Percentiles rank a stretch among this genome's conserved stretches.
Evolutionary conservation across 2,329 filamentous ascomycete species (phyloP).

Genomic region (Davidsoniella australis): DNA sequence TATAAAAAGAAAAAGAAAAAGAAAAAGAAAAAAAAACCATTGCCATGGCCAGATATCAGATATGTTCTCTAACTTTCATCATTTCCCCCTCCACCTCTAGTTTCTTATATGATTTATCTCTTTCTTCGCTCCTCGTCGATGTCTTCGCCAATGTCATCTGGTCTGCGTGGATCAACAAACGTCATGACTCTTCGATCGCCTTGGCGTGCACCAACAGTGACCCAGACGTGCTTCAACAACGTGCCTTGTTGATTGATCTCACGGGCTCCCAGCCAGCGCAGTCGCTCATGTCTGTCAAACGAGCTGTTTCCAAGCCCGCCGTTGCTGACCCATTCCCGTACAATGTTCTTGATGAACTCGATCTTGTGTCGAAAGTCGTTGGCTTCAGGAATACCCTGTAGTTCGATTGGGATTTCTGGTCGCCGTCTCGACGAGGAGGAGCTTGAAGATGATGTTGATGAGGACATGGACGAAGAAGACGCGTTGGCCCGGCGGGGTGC

Average conservation of each 20-base stretch:
- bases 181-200: slow-evolving; percentile 40
- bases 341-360: slow-evolving; percentile 49
- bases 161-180: slow-evolving; percentile 36
- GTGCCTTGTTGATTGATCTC: slow-evolving; percentile 27
- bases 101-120: background rate
- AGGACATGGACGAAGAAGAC: background rate
- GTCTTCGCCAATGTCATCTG: slow-evolving; percentile 36
- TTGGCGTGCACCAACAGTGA: slow-evolving; percentile 46
- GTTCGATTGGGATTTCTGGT: slow-evolving; percentile 41
- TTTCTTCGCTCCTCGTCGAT: slow-evolving; percentile 25
- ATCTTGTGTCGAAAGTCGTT: slow-evolving; percentile 62
- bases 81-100: background rate
- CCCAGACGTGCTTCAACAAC: slow-evolving; percentile 49
- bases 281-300: slow-evolving; percentile 35
- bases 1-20: too few species aligned
- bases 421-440: slow-evolving; percentile 31
- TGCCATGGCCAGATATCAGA: background rate
- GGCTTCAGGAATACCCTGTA: slow-evolving; percentile 48
- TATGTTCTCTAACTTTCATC: background rate
- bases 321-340: slow-evolving; percentile 54
- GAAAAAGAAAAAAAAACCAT: background rate
- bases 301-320: slow-evolving; percentile 53
- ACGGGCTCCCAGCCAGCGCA: slow-evolving; percentile 41
- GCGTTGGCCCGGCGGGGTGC: slow-evolving; percentile 18
- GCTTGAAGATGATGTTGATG: slow-evolving; percentile 17